These are phyloP conservation scores for Spiraea crenata DNA, from an alignment of 331 rosid genomes.

Conservation along the genomic window DNA sequence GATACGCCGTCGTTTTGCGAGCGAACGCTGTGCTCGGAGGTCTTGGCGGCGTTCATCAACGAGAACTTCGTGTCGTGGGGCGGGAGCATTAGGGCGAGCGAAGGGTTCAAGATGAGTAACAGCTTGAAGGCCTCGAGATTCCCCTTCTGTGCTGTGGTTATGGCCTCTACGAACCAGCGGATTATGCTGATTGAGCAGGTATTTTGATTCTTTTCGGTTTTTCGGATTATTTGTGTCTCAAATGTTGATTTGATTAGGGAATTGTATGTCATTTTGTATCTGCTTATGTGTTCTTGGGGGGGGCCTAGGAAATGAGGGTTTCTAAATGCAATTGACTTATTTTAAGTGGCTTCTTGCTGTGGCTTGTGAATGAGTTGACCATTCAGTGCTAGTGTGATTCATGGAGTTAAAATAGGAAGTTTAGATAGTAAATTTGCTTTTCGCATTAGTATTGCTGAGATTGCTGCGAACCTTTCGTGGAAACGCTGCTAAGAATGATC, in stretches of 20 bases:
- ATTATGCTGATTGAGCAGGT: conserved; percentile 96
- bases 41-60: conserved; percentile 56
- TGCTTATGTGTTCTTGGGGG: not conserved
- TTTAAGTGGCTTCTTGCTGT: no score
- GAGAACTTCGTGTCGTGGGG: conserved; percentile 97
- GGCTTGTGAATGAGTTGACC: not conserved
- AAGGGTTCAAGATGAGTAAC: conserved; percentile 98
- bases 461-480: not conserved
- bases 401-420: not conserved
- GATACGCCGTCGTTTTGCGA: conserved; percentile 82
- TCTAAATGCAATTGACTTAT: not conserved
- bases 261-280: not conserved
- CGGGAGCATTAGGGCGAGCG: conserved; percentile 84
- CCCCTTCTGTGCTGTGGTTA: conserved; percentile 93
- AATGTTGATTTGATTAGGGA: no score
- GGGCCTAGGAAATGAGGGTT: not conserved
- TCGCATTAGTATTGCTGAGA: not conserved
- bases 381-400: not conserved
- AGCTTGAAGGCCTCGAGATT: conserved; percentile 89
- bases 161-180: conserved; percentile 93
- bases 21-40: conserved; percentile 71
- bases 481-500: no score
- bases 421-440: not conserved
- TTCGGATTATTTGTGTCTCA: no score
- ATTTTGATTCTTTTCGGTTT: not conserved